A percentile compares a stretch with the other conserved stretches of the same genome.
These are phyloP conservation scores for Aspergillus fischeri DNA, from an alignment of 2,329 filamentous ascomycete genomes.

Conservation along the genomic window DNA sequence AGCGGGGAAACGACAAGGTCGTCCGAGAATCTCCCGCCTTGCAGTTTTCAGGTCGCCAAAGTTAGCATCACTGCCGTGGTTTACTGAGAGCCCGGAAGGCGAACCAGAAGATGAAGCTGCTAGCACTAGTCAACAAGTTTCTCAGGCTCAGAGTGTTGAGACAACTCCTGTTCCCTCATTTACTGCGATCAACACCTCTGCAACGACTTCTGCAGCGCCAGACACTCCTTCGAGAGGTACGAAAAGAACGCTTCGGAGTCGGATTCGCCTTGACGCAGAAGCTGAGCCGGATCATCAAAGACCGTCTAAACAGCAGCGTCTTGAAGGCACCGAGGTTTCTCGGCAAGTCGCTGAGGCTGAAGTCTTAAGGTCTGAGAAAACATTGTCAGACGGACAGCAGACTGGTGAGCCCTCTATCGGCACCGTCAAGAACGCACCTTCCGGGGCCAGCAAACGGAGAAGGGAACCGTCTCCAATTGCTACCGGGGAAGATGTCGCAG, in stretches of 20 bases:
- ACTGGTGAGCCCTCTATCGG: not conserved
- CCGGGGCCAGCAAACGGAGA: not conserved
- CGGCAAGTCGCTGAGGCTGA: not conserved
- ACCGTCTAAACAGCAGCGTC: constrained; percentile 16
- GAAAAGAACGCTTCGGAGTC: constrained; percentile 10
- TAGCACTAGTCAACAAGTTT: constrained; percentile 3
- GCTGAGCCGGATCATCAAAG: not conserved
- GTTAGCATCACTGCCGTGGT: constrained; percentile 35
- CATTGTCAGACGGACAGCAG: not conserved
- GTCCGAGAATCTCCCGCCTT: constrained; percentile 36
- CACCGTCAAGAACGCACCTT: not conserved
- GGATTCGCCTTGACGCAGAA: constrained; percentile 1
- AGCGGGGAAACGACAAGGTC: constrained; percentile 35
- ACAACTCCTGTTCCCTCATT: not conserved
- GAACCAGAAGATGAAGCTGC: constrained; percentile 1
- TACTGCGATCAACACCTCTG: not conserved
- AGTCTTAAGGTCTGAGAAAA: not conserved
- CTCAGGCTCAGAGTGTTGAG: not conserved
- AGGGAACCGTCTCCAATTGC: not conserved
- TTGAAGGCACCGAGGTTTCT: constrained; percentile 7
- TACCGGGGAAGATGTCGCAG: not conserved
- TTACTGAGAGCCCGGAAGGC: constrained; percentile 16
- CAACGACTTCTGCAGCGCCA: not conserved
- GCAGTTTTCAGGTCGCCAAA: constrained; percentile 37
- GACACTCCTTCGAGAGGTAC: constrained; percentile 2